Evolutionary conservation across 2,329 filamentous ascomycete species (phyloP), one percentile per base, ranked within the genome.

Genomic region (Pseudogymnoascus sp.): DNA sequence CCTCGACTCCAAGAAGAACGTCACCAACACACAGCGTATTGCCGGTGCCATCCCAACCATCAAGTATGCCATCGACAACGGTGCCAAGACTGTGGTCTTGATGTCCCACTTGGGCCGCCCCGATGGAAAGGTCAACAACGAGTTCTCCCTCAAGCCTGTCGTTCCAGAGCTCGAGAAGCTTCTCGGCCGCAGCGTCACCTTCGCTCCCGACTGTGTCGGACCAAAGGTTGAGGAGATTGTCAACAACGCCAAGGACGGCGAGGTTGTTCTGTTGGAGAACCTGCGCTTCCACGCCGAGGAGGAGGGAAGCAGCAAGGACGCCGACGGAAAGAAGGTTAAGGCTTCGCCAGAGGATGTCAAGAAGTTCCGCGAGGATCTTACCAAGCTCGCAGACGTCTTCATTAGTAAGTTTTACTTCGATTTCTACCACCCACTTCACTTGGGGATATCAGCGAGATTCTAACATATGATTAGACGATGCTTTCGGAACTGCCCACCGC

Each of bases 41-140:
- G 92, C 91, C 73, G 95, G 94, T 74, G 94, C 94, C 72, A 80
- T 96, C 67, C 92, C 92, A 72, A 96, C 92, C 72, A 96, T 97
- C 83, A 95, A 95, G 81, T 88, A 96, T 78, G 92, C 92, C 74
- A 81, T 94, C 72, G 90, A 96, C 69, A 80, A 96, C 77, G 91
- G 90, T 70, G 92, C 92, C 75, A 96, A 95, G 83, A 82, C 92
- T 59, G 92, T 99, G 65, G 80, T 97, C 73, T 85, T 99, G 75
- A 99, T 99, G 94, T 97, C 93, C 74, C 94, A 99, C 79, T 89
- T 99, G 66, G 94, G 94, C 73, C 93, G 94, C 61, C 94, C 94
- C 67, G 90, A 97, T 75, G 94, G 94, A 76, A 87, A 91, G 77
- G 81, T 79, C 74, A 96, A 96, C 80, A 77, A 85, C 69, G 97